Evolutionary conservation across 2,329 filamentous ascomycete genomes (phyloP).

Genomic region (Fusarium camptoceras): DNA sequence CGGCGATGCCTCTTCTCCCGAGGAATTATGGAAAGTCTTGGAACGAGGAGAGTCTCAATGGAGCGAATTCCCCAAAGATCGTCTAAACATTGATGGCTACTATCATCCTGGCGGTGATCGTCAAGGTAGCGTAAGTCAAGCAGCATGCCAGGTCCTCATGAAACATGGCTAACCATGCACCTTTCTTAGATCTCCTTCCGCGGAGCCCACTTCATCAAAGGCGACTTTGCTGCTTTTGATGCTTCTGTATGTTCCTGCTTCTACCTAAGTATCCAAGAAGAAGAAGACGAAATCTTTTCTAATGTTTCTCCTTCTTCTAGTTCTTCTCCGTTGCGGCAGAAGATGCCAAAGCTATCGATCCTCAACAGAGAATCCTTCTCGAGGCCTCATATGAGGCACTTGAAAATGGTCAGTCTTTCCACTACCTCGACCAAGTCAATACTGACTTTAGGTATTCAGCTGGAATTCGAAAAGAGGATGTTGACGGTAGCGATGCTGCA

Average conservation of each 20-base stretch:
- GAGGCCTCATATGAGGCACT: slow-evolving; percentile 64
- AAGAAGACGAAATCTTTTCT: slow-evolving; percentile 5
- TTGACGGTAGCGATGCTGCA: slow-evolving; percentile 58
- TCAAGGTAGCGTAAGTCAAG: slow-evolving; percentile 59
- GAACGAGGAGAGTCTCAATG: slow-evolving; percentile 58
- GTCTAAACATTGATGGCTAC: slow-evolving; percentile 65
- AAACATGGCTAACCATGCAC: slow-evolving; percentile 16
- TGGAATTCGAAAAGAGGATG: slow-evolving; percentile 57
- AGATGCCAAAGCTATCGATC: slow-evolving; percentile 65
- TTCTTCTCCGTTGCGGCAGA: slow-evolving; percentile 64
- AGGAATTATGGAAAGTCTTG: slow-evolving; percentile 63
- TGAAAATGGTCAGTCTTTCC: slow-evolving; percentile 56
- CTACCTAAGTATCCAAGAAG: neutral
- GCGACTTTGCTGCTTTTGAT: slow-evolving; percentile 61
- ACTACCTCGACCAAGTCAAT: neutral
- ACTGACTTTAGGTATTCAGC: slow-evolving; percentile 47
- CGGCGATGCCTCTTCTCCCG: slow-evolving; percentile 58
- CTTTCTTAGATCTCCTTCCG: slow-evolving; percentile 57
- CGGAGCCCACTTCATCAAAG: slow-evolving; percentile 64
- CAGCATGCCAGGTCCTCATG: neutral
- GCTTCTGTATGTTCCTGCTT: slow-evolving; percentile 55
- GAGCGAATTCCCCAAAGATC: slow-evolving; percentile 60
- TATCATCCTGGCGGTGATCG: slow-evolving; percentile 64
- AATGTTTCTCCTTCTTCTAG: slow-evolving; percentile 46
- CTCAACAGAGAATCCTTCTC: slow-evolving; percentile 64